phyloP scores from a whole-genome alignment of 768 basidiomycete species.

The Xanthoconium purpureum region DNA sequence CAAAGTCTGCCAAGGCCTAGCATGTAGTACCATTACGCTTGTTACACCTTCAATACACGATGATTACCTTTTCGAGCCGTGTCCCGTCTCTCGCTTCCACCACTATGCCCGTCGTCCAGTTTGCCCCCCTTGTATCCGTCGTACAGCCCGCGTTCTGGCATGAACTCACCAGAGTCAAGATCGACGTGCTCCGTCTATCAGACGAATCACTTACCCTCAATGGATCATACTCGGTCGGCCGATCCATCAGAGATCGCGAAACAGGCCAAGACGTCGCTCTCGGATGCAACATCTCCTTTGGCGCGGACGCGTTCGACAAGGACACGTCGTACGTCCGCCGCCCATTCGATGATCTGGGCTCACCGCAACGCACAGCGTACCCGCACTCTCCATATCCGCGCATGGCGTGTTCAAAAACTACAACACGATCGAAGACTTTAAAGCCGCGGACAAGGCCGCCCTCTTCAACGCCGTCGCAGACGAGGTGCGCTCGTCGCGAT shows the following conservation, averaged over 20 bases:
- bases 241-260: constrained; percentile 71
- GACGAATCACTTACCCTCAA: constrained; percentile 62
- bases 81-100: neutral
- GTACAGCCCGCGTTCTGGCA: constrained; percentile 95
- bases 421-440: constrained; percentile 97
- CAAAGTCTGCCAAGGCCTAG: constrained; percentile 41
- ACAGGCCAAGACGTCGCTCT: constrained; percentile 72
- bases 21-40: neutral
- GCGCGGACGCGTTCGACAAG: constrained; percentile 60
- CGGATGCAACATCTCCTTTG: constrained; percentile 62
- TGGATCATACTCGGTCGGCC: constrained; percentile 69
- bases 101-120: constrained; percentile 69
- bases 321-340: constrained; percentile 40
- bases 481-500: constrained; percentile 43
- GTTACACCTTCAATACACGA: neutral
- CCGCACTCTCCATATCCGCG: constrained; percentile 49
- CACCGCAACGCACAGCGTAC: constrained; percentile 31
- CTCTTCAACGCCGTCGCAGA: constrained; percentile 73
- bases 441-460: constrained; percentile 81
- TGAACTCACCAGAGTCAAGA: constrained; percentile 81
- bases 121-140: constrained; percentile 81
- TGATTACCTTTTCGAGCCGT: neutral
- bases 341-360: constrained; percentile 5
- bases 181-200: constrained; percentile 83
- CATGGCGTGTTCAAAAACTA: constrained; percentile 84